Evolutionary conservation across 192 early-diverging fungal species (phyloP).

Genomic region (Phycomyces blakesleeanus): DNA sequence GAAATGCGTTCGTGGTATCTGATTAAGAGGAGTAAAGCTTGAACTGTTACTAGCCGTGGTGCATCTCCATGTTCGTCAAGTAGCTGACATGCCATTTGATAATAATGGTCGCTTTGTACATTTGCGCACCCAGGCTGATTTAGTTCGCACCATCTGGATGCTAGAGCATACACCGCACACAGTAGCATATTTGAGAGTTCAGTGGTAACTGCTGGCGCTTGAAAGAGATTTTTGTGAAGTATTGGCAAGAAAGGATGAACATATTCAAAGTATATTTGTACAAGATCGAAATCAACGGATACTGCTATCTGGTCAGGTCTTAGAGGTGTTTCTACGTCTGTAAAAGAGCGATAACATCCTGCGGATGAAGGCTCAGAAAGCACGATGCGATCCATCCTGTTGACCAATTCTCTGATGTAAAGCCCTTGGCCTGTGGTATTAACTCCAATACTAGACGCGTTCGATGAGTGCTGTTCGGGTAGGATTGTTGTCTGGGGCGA

Average conservation of each 20-base stretch:
- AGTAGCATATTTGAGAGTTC: neutral
- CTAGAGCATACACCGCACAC: neutral
- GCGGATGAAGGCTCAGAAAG: neutral
- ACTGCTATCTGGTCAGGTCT: neutral
- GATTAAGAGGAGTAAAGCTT: conserved; percentile 42
- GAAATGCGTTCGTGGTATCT: conserved; percentile 49
- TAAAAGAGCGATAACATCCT: neutral
- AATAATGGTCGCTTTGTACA: neutral
- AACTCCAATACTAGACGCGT: neutral
- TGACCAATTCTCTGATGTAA: conserved; percentile 19
- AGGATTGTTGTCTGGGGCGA: neutral
- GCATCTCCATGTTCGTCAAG: conserved; percentile 39
- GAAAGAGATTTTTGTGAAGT: conserved; percentile 31
- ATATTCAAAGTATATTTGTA: conserved; percentile 47
- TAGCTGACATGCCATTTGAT: conserved; percentile 6
- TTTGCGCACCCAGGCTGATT: neutral
- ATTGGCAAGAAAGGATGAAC: conserved; percentile 48
- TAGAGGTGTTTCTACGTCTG: neutral
- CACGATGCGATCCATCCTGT: conserved; percentile 15
- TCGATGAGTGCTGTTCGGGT: neutral
- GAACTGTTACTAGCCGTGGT: conserved; percentile 42
- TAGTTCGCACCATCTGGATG: neutral
- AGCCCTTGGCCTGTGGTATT: conserved; percentile 15
- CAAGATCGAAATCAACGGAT: conserved; percentile 7
- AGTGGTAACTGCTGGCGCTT: neutral